Conservation (phyloP, 768 basidiomycete species). For the Erythrobasidium yunnanense region DNA sequence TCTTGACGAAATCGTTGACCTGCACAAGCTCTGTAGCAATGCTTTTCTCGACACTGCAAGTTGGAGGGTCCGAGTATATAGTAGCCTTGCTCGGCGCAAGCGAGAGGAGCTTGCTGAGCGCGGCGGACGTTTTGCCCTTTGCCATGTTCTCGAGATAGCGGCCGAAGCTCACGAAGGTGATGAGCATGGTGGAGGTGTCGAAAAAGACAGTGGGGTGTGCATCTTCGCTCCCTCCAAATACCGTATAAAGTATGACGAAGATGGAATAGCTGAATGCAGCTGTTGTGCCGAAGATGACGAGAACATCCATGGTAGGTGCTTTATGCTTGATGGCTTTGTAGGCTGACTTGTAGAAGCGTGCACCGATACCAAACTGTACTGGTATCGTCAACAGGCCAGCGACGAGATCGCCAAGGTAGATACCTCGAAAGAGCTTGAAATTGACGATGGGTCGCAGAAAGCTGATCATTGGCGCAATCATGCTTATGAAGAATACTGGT, state of each 20-base stretch:
- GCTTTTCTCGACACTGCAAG: constrained; percentile 66
- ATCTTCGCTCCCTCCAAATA: constrained; percentile 46
- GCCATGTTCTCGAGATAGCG: constrained; percentile 92
- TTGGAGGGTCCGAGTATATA: constrained; percentile 64
- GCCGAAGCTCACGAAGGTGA: constrained; percentile 92
- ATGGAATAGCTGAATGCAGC: constrained; percentile 88
- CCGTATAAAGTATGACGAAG: constrained; percentile 55
- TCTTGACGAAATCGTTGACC: constrained; percentile 80
- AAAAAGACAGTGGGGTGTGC: constrained; percentile 84
- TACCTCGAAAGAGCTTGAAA: constrained; percentile 51
- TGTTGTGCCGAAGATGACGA: constrained; percentile 87
- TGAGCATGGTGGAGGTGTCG: constrained; percentile 97
- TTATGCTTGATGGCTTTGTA: constrained; percentile 83
- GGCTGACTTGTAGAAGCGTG: constrained; percentile 63
- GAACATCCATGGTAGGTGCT: constrained; percentile 92
- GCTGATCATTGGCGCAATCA: constrained; percentile 64
- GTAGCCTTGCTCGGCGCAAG: constrained; percentile 90
- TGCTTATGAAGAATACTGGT: constrained; percentile 85
- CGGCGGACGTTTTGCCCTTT: constrained; percentile 92
- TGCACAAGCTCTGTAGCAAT: constrained; percentile 90
- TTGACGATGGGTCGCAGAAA: constrained; percentile 51
- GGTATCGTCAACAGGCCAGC: constrained; percentile 70
- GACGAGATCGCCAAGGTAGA: constrained; percentile 73
- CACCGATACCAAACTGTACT: constrained; percentile 83
- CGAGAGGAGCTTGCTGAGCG: constrained; percentile 89